phyloP scores from a whole-genome alignment of 2,329 filamentous ascomycete species.

The Lasiodiplodia theobromae region DNA sequence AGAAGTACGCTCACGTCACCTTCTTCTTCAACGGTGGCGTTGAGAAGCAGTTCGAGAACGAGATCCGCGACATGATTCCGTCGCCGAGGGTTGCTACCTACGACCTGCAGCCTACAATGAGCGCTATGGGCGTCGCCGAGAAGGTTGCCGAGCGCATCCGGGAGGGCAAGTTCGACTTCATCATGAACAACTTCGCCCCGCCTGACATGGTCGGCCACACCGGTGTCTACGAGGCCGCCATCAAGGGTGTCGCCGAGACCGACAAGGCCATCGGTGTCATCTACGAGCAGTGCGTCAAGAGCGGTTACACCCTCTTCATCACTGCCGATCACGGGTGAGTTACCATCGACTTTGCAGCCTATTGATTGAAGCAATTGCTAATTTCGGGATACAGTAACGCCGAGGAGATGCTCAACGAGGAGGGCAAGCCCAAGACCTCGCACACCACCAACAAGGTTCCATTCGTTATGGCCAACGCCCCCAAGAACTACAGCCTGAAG shows the following conservation, averaged over 20 bases:
- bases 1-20: constrained; percentile 99
- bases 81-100: constrained; percentile 97
- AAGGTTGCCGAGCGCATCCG: constrained; percentile 87
- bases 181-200: constrained; percentile 99
- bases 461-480: constrained; percentile 97
- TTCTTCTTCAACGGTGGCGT: constrained; percentile 99
- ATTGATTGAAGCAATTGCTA: background rate
- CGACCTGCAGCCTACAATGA: constrained; percentile 95
- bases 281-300: constrained; percentile 91
- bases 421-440: constrained; percentile 96
- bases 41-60: constrained; percentile 92
- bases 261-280: constrained; percentile 94
- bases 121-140: constrained; percentile 84
- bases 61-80: constrained; percentile 91
- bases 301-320: constrained; percentile 92
- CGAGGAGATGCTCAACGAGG: constrained; percentile 97
- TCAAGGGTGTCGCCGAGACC: constrained; percentile 82
- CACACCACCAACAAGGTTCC: constrained; percentile 99
- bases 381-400: constrained; percentile 69
- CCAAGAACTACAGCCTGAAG: constrained; percentile 85
- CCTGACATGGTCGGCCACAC: constrained; percentile 99
- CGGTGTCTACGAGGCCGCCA: constrained; percentile 93
- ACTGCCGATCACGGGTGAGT: constrained; percentile 89
- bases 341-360: too few species aligned
- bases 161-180: constrained; percentile 88